Evolutionary conservation across 768 basidiomycete genomes (phyloP).

Genomic region (Antrodiella citrinella): DNA sequence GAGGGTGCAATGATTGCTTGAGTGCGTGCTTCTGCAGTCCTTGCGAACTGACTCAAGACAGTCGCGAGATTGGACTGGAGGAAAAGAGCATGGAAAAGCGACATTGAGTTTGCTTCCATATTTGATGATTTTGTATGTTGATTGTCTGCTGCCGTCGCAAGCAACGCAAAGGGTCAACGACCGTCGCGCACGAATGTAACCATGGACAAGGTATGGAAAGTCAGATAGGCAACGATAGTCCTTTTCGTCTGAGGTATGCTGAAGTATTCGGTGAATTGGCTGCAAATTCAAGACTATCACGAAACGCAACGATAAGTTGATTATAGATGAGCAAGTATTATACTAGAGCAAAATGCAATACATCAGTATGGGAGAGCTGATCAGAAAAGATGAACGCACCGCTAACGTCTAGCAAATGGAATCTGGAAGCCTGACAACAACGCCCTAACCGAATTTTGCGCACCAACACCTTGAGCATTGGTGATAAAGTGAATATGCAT

Average conservation of each 20-base stretch:
- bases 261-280: no score
- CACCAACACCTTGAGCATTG: constrained; percentile 78
- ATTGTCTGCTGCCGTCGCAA: no score
- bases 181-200: no score
- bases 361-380: no score
- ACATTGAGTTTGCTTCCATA: not conserved
- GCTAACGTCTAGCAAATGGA: constrained; percentile 57
- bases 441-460: constrained; percentile 82
- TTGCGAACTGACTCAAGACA: not conserved
- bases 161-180: no score
- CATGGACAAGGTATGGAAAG: no score
- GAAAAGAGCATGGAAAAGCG: not conserved
- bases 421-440: constrained; percentile 89
- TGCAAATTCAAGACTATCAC: no score
- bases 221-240: no score
- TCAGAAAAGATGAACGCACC: constrained; percentile 7
- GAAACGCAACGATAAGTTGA: no score
- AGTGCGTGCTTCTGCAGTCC: not conserved
- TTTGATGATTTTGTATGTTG: not conserved
- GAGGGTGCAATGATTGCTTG: not conserved
- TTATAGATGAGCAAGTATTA: no score
- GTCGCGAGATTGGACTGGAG: not conserved
- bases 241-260: no score
- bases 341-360: no score
- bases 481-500: constrained; percentile 95